A percentile compares a stretch with the other conserved stretches of the same genome.
Conservation (phyloP, 495 filamentous ascomycete species). For the Elaphomyces granulatus region DNA sequence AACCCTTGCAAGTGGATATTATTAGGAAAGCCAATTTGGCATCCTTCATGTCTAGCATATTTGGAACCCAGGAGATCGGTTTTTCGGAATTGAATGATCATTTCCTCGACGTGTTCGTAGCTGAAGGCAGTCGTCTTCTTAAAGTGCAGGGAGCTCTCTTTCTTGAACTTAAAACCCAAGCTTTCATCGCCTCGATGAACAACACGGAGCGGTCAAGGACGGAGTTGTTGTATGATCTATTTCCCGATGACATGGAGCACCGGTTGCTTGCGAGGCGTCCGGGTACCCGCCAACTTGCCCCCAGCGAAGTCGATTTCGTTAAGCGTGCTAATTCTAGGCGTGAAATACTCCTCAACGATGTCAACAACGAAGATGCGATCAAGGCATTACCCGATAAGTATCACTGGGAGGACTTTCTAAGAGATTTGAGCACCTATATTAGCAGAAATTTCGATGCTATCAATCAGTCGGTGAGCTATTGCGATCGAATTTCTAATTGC, state of each 20-base stretch:
- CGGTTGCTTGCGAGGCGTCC: slow-evolving; percentile 49
- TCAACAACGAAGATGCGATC: slow-evolving; percentile 45
- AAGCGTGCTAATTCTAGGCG: slow-evolving; percentile 46
- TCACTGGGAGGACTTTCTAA: slow-evolving; percentile 65
- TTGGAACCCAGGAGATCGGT: slow-evolving; percentile 69
- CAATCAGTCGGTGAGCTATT: slow-evolving; percentile 28
- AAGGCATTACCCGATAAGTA: slow-evolving; percentile 58
- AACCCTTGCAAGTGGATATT: slow-evolving; percentile 52
- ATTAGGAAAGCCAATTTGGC: slow-evolving; percentile 81
- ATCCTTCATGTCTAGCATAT: slow-evolving; percentile 68
- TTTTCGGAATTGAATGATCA: slow-evolving; percentile 72
- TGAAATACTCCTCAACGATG: slow-evolving; percentile 49
- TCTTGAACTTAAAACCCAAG: slow-evolving; percentile 75
- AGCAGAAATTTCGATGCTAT: slow-evolving; percentile 58
- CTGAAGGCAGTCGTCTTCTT: slow-evolving; percentile 54
- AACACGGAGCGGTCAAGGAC: slow-evolving; percentile 49
- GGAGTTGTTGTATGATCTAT: slow-evolving; percentile 57
- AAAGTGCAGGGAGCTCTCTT: slow-evolving; percentile 59
- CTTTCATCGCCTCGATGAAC: slow-evolving; percentile 59
- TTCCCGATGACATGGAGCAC: slow-evolving; percentile 54
- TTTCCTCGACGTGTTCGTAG: slow-evolving; percentile 74
- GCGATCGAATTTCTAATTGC: too few relatives aligned
- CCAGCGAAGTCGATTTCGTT: slow-evolving; percentile 64
- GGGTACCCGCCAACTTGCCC: slow-evolving; percentile 45
- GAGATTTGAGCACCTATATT: slow-evolving; percentile 57